phyloP scores from a whole-genome alignment of 208 protist species.

The Acanthamoeba royreba region DNA sequence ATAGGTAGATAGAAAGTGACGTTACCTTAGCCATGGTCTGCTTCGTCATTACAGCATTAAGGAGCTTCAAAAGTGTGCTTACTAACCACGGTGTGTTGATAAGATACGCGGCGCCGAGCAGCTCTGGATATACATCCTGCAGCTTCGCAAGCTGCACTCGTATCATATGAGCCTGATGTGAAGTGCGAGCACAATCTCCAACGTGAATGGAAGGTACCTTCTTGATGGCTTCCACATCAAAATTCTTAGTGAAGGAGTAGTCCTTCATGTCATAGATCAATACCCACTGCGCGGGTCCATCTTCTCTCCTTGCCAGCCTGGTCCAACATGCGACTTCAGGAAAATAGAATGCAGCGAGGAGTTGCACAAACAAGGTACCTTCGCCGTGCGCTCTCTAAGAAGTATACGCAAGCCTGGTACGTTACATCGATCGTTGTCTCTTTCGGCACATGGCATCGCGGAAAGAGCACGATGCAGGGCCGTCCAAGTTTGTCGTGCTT shows the following conservation, averaged over 20 bases:
- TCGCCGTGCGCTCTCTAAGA: not conserved
- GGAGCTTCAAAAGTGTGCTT: not conserved
- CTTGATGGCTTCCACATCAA: not conserved
- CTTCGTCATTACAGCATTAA: not conserved
- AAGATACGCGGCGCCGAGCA: not conserved
- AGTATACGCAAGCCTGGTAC: not conserved
- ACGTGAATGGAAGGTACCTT: not conserved
- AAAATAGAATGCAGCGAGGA: not conserved
- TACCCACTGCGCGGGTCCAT: not conserved
- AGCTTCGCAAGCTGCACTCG: not conserved
- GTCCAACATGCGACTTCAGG: not conserved
- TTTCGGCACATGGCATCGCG: not conserved
- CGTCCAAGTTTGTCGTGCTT: not conserved
- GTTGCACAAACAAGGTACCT: not conserved
- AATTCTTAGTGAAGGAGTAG: not conserved
- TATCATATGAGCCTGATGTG: not conserved
- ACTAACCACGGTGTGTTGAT: not conserved
- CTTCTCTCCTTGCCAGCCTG: no score
- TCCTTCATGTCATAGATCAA: conserved; percentile 8
- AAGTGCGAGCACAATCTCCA: not conserved
- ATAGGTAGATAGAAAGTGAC: not conserved
- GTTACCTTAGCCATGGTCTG: not conserved
- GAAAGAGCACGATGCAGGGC: not conserved
- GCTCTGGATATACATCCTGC: not conserved
- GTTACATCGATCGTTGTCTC: not conserved